Base-by-base conservation (phyloP, 192 early-diverging fungal species). In the Rhizophagus clarus region DNA sequence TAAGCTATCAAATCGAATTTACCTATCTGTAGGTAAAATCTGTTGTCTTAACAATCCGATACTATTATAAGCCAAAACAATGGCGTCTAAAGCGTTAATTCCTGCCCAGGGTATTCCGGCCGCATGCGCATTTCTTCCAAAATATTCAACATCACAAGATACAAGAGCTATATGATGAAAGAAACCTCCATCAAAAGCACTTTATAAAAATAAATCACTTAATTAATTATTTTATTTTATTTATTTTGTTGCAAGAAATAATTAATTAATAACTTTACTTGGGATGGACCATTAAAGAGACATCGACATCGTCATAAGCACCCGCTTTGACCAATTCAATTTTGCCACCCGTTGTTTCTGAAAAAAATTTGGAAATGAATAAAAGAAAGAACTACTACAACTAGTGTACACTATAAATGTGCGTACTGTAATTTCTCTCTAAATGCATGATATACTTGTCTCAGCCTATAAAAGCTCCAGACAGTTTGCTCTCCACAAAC, bases 271-370 rank as follows among this genome's bases (percentile, higher is more conserved):
- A 24, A 45, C 22, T 77, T 82, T 34, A 34, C 34, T 34, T 34
- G 3, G 32, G 32, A 32, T 32, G 32, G 3, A 32, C 32, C 32
- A 32, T 32, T 32, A 32, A 32, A 32, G 93, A 89, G 10, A 92
- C 82, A 76, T 94, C 93, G 42, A 90, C 80, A 79, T 88, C 88
- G 34, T 93, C 86, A 84, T 95, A 95, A 6, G 91, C 91, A 1
- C 93, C 91, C 11, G 84, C 81, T 40, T 94, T 76, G 29, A 93
- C 85, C 79, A 32, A 32, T 4, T 83, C 81, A 72, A 94, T 91
- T 81, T 97, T 28, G 51, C 95, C 95, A 51, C 91, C 89, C 14
- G 84, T 82, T 0, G 83, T 83, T 81, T 93, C 91, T 72, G 17
- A 61, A 75, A 75, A 32, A 32, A 62, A n/a, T 0, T 40, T 40